Evolutionary conservation across 1,139 yeast genomes (phyloP).

Genomic region (Blastobotrys capitulatus): DNA sequence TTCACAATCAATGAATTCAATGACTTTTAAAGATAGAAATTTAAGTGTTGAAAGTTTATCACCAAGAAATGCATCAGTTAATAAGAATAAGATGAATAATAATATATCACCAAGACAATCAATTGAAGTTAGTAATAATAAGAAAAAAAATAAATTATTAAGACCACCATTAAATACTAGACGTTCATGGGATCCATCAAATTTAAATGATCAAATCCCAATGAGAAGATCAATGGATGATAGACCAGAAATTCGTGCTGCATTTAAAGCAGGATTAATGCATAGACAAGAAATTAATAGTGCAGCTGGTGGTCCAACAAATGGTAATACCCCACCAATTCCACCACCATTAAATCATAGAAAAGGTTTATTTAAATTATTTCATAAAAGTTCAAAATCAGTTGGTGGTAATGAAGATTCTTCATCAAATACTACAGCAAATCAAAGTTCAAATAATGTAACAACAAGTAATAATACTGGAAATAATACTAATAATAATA

Average conservation of each 20-base stretch:
- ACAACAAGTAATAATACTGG: not conserved
- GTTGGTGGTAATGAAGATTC: not conserved
- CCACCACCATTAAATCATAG: not conserved
- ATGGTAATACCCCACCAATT: not conserved
- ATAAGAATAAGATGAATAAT: too few species aligned
- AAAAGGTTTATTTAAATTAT: not conserved
- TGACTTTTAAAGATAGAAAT: not conserved
- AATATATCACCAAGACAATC: not conserved
- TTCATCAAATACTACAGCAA: not conserved
- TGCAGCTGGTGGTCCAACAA: not conserved
- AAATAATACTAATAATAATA: not conserved
- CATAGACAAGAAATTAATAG: not conserved
- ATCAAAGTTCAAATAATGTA: not conserved
- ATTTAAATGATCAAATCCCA: not conserved
- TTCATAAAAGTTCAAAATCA: not conserved
- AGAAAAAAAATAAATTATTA: not conserved
- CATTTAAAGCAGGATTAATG: conserved; percentile 6
- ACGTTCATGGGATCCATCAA: not conserved
- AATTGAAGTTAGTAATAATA: not conserved
- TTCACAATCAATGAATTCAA: not conserved
- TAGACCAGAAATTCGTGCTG: conserved; percentile 10
- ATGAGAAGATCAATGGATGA: conserved; percentile 11
- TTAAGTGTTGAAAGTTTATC: not conserved
- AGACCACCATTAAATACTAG: not conserved
- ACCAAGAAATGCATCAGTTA: not conserved